Base-by-base conservation (phyloP, 2,329 filamentous ascomycete genomes). In the Metarhizium album region DNA sequence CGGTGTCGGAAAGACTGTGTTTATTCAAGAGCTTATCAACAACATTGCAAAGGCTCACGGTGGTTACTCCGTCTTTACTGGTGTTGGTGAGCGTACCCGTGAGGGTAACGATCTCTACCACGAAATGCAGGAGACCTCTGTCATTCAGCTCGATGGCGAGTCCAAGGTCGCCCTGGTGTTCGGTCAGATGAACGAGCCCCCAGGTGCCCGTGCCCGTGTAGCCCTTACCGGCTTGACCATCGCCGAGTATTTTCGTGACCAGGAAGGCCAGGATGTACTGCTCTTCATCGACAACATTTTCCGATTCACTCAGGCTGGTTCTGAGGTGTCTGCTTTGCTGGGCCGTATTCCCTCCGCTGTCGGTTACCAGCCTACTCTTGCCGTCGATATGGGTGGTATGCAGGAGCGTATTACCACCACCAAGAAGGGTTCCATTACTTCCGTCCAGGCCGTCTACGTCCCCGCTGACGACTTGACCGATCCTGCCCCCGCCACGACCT, bases 271-370 rank as follows among this genome's bases (percentile, higher is more conserved):
- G 80, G 90, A 96, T 77, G 89, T 96, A 82, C 81, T 96, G 71
- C 90, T 96, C 74, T 96, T 97, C 82, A 97, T 97, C 74, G 93
- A 98, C 86, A 98, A 98, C 83, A 97, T 98, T 78, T 97, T 96
- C 89, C 87, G 93, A 70, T 97, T 97, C 83, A 96, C 91, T 61
- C 91, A 97, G 79, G 93, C 93, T 73, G 93, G 93, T 90, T 97
- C 93, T 67, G 93, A 98, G 79, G 93, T 98, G 83, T 97, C 91
- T 79, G 93, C 93, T 69, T 84, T 98, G 71, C 82, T 98, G 61
- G 93, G 93, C 81, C 91, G 93, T 90, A 98, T 98, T 68, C 93
- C 93, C 75, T 98, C 93, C 81, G 93, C 93, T 72, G 93, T 98
- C 86, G 93, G 93, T 86, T 98, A 98, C 84, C 93, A 96, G 76